Evolutionary conservation across 345 rosid genomes (phyloP).

Genomic region (Gossypium anomalum): DNA sequence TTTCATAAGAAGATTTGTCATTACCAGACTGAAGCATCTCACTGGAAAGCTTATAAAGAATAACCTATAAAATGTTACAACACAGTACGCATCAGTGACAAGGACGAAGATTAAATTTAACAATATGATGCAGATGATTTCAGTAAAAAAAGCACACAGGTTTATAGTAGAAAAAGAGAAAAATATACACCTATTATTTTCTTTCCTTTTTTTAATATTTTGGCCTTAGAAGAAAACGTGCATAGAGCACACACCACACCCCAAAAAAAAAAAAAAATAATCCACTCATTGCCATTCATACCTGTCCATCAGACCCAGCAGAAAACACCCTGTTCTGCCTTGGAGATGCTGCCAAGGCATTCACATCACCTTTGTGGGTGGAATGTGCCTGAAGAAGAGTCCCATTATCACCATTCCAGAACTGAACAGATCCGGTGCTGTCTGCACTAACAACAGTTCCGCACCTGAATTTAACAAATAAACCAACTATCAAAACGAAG

Average conservation of each 20-base stretch:
- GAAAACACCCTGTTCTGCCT: conserved; percentile 84
- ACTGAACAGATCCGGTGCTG: conserved; percentile 86
- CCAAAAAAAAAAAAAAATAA: too few species aligned
- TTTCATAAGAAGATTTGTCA: conserved; percentile 33
- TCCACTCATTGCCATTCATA: conserved; percentile 10
- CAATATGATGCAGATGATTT: background rate
- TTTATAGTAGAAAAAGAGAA: background rate
- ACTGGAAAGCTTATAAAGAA: conserved; percentile 64
- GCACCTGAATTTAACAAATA: conserved; percentile 39
- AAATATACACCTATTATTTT: background rate
- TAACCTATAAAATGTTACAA: conserved; percentile 47
- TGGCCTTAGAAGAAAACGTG: background rate
- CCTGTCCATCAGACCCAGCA: conserved; percentile 97
- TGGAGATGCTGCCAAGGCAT: conserved; percentile 79
- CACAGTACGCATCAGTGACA: conserved; percentile 7
- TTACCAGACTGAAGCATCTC: conserved; percentile 33
- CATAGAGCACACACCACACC: background rate
- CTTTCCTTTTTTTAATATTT: background rate
- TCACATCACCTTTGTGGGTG: conserved; percentile 81
- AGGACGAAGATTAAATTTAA: background rate
- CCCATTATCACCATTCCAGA: conserved; percentile 86
- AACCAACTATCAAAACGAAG: conserved; percentile 19
- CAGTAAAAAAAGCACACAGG: background rate
- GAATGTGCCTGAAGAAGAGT: conserved; percentile 79
- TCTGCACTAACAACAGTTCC: conserved; percentile 90